Base-by-base conservation (phyloP, 108 stramenopile genomes). In the Aurantiochytrium sp. region DNA sequence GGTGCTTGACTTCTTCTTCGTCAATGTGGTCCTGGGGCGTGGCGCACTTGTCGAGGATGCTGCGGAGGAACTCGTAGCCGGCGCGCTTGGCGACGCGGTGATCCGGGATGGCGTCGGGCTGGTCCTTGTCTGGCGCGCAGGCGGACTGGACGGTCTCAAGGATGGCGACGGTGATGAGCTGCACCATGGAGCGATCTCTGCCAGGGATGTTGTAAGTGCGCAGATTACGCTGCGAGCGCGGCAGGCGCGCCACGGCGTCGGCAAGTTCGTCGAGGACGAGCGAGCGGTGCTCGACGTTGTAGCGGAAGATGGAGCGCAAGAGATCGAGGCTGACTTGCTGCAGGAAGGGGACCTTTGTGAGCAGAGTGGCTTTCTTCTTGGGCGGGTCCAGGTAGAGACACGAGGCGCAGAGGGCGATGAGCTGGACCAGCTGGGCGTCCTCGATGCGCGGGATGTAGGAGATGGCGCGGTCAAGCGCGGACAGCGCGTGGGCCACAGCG, bases 271-370 rank as follows among this genome's bases (percentile, higher is more conserved):
- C 73, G n/a, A 48, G 39, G 19, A 81, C 45, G 27, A 81, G 45
- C 12, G 73, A 41, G 42, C 73, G 39, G 45, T 81, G 73, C 12
- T 37, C 73, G 24, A 48, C 42, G 24, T 81, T 41, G 42, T 48
- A 8, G 2, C 73, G 73, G 24, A 81, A 81, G 6, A 81, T 81
- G 39, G 39, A 41, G 39, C 73, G 73, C 21, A 48, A 48, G 39
- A 81, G 73, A 24, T 81, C 73, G 12, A 81, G 21, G 73, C 73
- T 48, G 19, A 48, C 42, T 24, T 81, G 73, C 39, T 81, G 73
- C 36, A 81, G 45, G 17, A 41, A 30, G 27, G 59, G 34, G 15
- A 19, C 27, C 59, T 65, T 65, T 6, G 59, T 19, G 27, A 34
- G 15, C 27, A 65, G 59, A 10, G 8, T 65, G 22, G 59, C 17